Evolutionary conservation across 306 rosid genomes (phyloP).

Genomic region (Quercus mongolica): DNA sequence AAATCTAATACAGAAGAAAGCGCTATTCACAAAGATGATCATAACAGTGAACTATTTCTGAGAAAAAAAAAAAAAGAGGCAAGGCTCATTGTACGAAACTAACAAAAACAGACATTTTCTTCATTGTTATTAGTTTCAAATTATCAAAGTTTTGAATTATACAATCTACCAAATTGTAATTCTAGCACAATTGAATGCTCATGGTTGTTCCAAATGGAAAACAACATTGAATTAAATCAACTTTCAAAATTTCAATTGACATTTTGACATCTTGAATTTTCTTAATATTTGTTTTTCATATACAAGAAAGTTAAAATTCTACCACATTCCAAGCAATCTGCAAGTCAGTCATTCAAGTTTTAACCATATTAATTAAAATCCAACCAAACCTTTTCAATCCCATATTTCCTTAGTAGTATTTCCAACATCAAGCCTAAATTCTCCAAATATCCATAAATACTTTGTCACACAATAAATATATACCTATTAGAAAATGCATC

Average conservation of each 20-base stretch:
- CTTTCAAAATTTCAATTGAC: neutral
- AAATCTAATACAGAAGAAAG: too few relatives aligned
- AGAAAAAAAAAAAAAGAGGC: too few relatives aligned
- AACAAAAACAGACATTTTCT: neutral
- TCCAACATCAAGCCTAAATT: neutral
- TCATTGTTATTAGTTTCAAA: neutral
- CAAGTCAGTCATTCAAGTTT: neutral
- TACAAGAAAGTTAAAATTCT: neutral
- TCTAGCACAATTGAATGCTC: neutral
- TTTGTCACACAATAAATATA: neutral
- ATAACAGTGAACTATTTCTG: too few relatives aligned
- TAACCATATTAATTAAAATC: neutral
- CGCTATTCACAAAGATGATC: too few relatives aligned
- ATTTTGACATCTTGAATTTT: neutral
- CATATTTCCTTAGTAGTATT: neutral
- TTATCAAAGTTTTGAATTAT: neutral
- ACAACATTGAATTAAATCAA: neutral
- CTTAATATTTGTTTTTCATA: neutral
- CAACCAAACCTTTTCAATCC: neutral
- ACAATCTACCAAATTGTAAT: neutral
- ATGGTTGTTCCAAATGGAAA: neutral
- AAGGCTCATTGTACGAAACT: too few relatives aligned
- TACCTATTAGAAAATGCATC: neutral
- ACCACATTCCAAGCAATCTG: neutral
- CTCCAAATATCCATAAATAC: neutral